Conservation (phyloP, 73 alveolate genomes). For the Paramecium tetraurelia region DNA sequence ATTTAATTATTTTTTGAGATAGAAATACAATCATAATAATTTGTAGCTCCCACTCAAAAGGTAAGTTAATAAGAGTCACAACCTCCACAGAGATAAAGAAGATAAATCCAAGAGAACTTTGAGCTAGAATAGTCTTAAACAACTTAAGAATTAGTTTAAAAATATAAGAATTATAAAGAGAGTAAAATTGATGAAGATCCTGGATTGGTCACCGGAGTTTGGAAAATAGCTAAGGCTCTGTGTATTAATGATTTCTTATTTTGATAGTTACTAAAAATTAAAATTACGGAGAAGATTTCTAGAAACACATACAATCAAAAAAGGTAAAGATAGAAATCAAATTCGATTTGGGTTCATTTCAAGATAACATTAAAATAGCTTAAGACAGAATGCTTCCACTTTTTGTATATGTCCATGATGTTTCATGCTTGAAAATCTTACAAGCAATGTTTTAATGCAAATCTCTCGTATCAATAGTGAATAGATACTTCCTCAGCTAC, state of each 20-base stretch:
- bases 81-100: neutral
- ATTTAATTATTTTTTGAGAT: neutral
- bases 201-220: neutral
- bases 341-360: neutral
- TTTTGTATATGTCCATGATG: neutral
- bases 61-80: neutral
- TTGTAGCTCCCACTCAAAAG: neutral
- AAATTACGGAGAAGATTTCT: conserved; percentile 3
- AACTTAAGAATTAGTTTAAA: neutral
- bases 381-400: neutral
- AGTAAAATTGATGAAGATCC: neutral
- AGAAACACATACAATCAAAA: neutral
- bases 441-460: neutral
- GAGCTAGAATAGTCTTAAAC: neutral
- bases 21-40: neutral
- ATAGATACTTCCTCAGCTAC: neutral
- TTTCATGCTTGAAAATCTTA: neutral
- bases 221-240: neutral
- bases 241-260: neutral
- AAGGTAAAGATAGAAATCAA: neutral
- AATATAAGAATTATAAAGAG: neutral
- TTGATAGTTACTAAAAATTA: neutral
- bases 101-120: neutral
- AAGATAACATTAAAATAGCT: neutral
- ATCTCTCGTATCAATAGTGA: neutral